Evolutionary conservation across 805 yeast species (phyloP).

Genomic region (Candida cerambycidarum): DNA sequence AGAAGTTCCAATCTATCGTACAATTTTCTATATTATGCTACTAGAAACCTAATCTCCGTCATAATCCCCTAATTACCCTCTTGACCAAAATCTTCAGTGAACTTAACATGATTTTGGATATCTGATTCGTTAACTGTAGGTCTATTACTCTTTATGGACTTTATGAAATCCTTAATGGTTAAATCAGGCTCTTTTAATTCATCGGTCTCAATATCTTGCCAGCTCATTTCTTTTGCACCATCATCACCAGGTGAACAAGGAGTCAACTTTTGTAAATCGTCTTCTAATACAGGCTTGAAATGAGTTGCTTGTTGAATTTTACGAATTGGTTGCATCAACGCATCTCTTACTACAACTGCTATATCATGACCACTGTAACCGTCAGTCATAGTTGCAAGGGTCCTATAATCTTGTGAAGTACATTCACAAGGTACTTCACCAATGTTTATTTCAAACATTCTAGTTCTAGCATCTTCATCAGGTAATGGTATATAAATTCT

Average conservation of each 20-base stretch:
- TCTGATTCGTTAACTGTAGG: conserved; percentile 93
- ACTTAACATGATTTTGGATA: conserved; percentile 76
- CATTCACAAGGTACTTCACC: conserved; percentile 86
- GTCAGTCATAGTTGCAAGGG: conserved; percentile 88
- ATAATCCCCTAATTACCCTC: conserved; percentile 71
- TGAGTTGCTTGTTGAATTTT: conserved; percentile 96
- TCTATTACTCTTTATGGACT: conserved; percentile 85
- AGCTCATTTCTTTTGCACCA: conserved; percentile 83
- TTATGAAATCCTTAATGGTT: conserved; percentile 87
- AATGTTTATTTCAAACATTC: conserved; percentile 92
- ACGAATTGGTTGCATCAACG: conserved; percentile 96
- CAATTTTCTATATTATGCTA: no score
- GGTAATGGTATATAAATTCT: conserved; percentile 95
- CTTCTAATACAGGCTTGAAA: conserved; percentile 61
- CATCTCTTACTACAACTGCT: conserved; percentile 95
- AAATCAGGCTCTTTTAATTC: conserved; percentile 88
- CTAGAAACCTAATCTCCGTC: conserved; percentile 6
- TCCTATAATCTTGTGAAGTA: conserved; percentile 67
- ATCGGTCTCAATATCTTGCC: conserved; percentile 90
- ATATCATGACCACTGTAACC: conserved; percentile 98
- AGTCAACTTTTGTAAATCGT: conserved; percentile 52
- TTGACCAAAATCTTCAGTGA: conserved; percentile 94
- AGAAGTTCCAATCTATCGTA: no score
- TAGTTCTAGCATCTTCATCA: conserved; percentile 85
- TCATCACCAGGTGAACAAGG: conserved; percentile 98